These are phyloP conservation scores for Omphalotus olearius DNA, from an alignment of 1,284 basidiomycete genomes.

Conservation along the genomic window DNA sequence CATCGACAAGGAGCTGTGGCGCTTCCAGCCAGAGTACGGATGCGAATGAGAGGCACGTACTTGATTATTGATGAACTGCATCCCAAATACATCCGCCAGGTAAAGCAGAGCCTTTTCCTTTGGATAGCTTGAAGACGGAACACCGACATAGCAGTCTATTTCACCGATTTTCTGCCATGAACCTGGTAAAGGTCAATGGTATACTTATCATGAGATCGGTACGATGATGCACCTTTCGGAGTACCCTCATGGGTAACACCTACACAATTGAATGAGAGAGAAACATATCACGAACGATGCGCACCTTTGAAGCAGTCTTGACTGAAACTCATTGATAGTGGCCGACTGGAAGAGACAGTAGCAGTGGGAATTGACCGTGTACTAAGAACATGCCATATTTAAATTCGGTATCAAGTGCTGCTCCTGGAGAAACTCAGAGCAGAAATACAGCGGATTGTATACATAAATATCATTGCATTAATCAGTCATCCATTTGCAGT, in stretches of 20 bases:
- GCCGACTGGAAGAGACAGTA: no score
- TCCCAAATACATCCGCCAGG: conserved; percentile 48
- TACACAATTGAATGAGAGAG: conserved; percentile 16
- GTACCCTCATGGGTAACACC: conserved; percentile 57
- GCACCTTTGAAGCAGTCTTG: conserved; percentile 44
- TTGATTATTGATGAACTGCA: conserved; percentile 11
- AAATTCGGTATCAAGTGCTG: no score
- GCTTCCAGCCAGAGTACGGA: neutral
- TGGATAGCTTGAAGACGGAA: conserved; percentile 38
- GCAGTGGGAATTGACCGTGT: no score
- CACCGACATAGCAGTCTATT: conserved; percentile 44
- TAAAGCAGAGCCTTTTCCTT: conserved; percentile 52
- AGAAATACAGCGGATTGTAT: no score
- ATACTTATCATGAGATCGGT: neutral
- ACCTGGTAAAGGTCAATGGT: neutral
- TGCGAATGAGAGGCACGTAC: neutral
- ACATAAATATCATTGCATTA: no score
- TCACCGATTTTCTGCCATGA: conserved; percentile 31
- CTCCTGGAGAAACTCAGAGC: no score
- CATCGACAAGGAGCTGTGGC: conserved; percentile 39
- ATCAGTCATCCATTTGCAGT: no score
- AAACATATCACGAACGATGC: neutral
- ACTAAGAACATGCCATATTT: no score
- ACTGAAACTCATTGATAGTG: conserved; percentile 44
- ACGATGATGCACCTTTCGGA: conserved; percentile 3